Base-by-base conservation (phyloP, 208 protist genomes). In the Leishmania arabica region DNA sequence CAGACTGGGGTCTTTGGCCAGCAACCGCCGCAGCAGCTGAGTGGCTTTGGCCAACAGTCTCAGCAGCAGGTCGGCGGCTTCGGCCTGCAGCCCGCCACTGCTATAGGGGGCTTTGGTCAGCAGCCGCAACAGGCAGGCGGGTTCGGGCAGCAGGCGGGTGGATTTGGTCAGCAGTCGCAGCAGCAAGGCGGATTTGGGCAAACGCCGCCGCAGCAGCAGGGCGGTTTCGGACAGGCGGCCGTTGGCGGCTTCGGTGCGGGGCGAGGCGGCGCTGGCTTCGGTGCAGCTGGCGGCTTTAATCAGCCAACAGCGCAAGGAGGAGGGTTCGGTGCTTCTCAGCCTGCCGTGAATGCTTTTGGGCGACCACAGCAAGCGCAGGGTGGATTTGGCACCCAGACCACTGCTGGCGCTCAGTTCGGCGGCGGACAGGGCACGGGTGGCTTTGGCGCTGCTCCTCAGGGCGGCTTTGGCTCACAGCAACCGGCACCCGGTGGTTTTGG, bases 1-100 rank as follows among this genome's bases (percentile, higher is more conserved):
- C 70, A 75, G 70, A 4, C 70, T 56, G 70, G 70, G 11, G 47
- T 11, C 17, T 89, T 91, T 80, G 86, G 88, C 31, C 88, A 91
- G 62, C 81, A 75, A 62, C 84, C 74, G 64, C 78, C 81, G 62
- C 82, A 85, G 34, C 77, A 75, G 70, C 19, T 56, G 24, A 77
- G 86, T 65, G 90, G 86, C 37, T 94, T 94, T 77, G 87, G 84
- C 68, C 89, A 92, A 83, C 56, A 76, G 31, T 53, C 70, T 15
- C 62, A 73, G 47, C 70, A 75, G 47, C 47, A 75, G 51, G 45
- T 17, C 53, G 81, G 84, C 13, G 87, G 85, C 42, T 90, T 91
- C 77, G 89, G 89, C 6, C 89, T 90, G 70, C 85, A 70, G 40
- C 62, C 84, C 45, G 69, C 49, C 8, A 65, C 34, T 31, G 66